phyloP scores from a whole-genome alignment of 2,329 filamentous ascomycete genomes.

The Phyllosticta citrichinensis region DNA sequence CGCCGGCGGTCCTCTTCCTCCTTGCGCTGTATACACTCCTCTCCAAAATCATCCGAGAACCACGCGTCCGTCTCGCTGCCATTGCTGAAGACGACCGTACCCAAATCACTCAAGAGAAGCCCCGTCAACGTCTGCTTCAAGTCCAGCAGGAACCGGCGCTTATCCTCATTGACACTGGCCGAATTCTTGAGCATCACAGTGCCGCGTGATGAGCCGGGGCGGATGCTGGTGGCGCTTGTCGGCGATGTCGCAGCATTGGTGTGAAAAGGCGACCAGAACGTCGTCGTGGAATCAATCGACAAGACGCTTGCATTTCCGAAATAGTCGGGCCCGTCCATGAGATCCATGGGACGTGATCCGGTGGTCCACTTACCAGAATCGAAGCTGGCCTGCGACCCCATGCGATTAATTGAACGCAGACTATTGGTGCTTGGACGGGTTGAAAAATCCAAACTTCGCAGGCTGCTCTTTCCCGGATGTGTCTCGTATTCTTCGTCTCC shows the following conservation, averaged over 20 bases:
- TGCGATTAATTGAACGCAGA: slow-evolving; percentile 49
- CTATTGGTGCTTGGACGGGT: slow-evolving; percentile 47
- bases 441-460: slow-evolving; percentile 34
- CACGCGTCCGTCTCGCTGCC: slow-evolving; percentile 90
- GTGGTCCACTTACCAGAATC: slow-evolving; percentile 56
- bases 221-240: slow-evolving; percentile 49
- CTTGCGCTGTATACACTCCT: slow-evolving; percentile 29
- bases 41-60: slow-evolving; percentile 55
- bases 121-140: slow-evolving; percentile 73
- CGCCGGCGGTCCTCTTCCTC: slow-evolving; percentile 32
- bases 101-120: slow-evolving; percentile 79
- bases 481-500: slow-evolving; percentile 38
- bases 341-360: slow-evolving; percentile 47
- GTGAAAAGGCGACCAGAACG: slow-evolving; percentile 85
- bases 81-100: slow-evolving; percentile 71
- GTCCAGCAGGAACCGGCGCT: slow-evolving; percentile 66
- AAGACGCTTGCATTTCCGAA: slow-evolving; percentile 58
- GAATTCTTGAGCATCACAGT: slow-evolving; percentile 52
- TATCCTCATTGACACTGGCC: slow-evolving; percentile 53
- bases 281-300: slow-evolving; percentile 64
- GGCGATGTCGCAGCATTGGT: slow-evolving; percentile 51
- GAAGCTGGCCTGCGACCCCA: slow-evolving; percentile 59
- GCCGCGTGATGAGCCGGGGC: slow-evolving; percentile 58
- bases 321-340: slow-evolving; percentile 60
- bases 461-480: slow-evolving; percentile 23